Base-by-base conservation (phyloP, 2,329 filamentous ascomycete species). In the Aspergillus tanneri region DNA sequence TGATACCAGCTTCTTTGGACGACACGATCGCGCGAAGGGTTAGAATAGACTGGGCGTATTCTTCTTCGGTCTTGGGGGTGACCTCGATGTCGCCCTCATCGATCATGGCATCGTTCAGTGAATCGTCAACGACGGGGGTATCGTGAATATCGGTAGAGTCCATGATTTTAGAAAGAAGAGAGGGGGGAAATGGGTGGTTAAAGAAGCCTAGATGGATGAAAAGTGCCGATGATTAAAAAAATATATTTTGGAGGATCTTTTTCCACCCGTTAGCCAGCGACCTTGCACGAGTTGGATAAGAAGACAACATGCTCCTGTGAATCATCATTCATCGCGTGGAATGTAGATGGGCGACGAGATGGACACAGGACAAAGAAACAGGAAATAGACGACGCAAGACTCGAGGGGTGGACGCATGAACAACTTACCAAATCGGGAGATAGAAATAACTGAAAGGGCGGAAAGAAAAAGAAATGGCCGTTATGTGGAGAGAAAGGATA, bases 1-100 rank as follows among this genome's bases (percentile, higher is more conserved):
- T 97, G 64, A 99, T 90, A 67, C 93, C 93, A 51, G 93, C 93
- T 75, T 99, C 93, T 77, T 97, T 97, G 71, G 93, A 96, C 25
- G 93, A 96, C 59, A 99, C 93, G 69, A 99, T 96, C 62, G 93
- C 93, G 69, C 93, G 88, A 56, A 99, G 83, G 53, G 93, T 99
- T 64, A 99, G 80, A 73, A 95, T 88, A 43, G 91, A 85, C 70
- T 90, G 84, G 43, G 90, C 90, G 68, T 99, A 99, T 73, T 99
- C 93, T 70, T 97, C 91, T 62, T 99, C 93, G 50, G 92, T 95
- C 77, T 92, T 93, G 63, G 90, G 92, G 52, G 82, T 81, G 54
- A 83, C 81, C 62, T 92, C 89, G 58, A 88, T 87, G 60, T 93
- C 87, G 41, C 65, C 68, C 42, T 72, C 77, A 49, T 87, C 85